A percentile compares a stretch with the other conserved stretches of the same genome.
phyloP scores from a whole-genome alignment of 352 stramenopile species.

The Pilasporangium apinafurcum region DNA sequence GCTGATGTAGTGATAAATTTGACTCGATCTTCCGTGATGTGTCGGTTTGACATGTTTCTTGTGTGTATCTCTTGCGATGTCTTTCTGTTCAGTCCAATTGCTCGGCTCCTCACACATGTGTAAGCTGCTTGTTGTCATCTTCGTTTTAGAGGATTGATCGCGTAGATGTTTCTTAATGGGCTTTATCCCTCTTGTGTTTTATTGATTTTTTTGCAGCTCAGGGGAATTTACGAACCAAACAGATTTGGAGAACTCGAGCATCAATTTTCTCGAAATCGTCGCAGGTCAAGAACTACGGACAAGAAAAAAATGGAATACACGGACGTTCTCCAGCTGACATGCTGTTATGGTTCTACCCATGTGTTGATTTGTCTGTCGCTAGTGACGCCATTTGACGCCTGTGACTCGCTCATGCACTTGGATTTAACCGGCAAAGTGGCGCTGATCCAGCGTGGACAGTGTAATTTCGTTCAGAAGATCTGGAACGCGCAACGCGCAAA shows the following conservation, averaged over 20 bases:
- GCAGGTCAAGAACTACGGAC: conserved; percentile 13
- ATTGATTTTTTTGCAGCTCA: conserved; percentile 22
- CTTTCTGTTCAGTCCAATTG: conserved; percentile 30
- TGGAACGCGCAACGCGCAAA: conserved; percentile 50
- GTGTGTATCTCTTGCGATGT: neutral
- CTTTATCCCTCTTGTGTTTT: no score
- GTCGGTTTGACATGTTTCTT: no score
- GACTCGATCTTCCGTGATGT: no score
- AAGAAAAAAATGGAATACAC: neutral
- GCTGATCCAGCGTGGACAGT: conserved; percentile 69
- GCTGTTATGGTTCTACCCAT: neutral
- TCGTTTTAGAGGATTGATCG: neutral
- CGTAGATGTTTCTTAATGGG: neutral
- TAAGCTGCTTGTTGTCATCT: conserved; percentile 9
- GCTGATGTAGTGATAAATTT: no score
- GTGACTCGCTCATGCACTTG: conserved; percentile 32
- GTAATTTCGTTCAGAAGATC: conserved; percentile 52
- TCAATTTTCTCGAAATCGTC: conserved; percentile 34
- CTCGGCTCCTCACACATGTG: conserved; percentile 60
- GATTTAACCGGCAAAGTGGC: conserved; percentile 60
- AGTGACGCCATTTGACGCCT: conserved; percentile 59
- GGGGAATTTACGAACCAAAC: conserved; percentile 69
- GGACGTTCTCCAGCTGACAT: neutral
- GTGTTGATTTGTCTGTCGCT: neutral
- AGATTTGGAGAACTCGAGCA: conserved; percentile 19